Percentiles rank a stretch among this genome's conserved stretches.
phyloP scores from a whole-genome alignment of 768 basidiomycete genomes.

The Amanita polypyramis region DNA sequence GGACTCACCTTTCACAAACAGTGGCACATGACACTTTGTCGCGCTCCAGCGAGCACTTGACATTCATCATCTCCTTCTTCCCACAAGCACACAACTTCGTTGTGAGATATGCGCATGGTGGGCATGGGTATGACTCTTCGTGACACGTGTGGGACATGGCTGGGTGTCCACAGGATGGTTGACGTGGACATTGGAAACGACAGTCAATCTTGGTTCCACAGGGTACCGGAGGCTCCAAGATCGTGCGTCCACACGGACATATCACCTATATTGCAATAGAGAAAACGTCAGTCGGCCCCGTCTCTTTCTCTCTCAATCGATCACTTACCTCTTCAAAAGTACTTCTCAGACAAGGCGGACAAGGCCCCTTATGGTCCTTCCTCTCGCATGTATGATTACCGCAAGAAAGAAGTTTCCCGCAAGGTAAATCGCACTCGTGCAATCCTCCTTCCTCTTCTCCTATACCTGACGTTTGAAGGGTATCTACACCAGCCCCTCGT shows the following conservation, averaged over 20 bases:
- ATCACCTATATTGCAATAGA: constrained; percentile 42
- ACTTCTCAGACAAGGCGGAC: constrained; percentile 76
- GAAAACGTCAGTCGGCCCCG: constrained; percentile 8
- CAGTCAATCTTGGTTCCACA: constrained; percentile 81
- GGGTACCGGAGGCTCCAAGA: constrained; percentile 79
- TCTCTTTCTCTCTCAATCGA: no score
- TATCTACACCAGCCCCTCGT: constrained; percentile 20
- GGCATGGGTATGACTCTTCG: constrained; percentile 57
- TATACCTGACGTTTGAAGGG: constrained; percentile 19
- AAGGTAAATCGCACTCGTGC: constrained; percentile 80
- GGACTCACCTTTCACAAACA: constrained; percentile 55
- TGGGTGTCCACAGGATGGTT: constrained; percentile 76
- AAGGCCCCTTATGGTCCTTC: constrained; percentile 74
- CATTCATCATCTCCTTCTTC: constrained; percentile 69
- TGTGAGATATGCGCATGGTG: constrained; percentile 79
- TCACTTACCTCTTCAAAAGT: constrained; percentile 88
- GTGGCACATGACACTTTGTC: constrained; percentile 81
- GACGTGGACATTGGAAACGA: constrained; percentile 64
- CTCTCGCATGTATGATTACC: constrained; percentile 74
- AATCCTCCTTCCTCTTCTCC: constrained; percentile 56
- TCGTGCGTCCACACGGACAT: constrained; percentile 80
- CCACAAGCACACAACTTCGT: constrained; percentile 82
- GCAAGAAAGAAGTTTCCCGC: constrained; percentile 61
- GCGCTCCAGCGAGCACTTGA: constrained; percentile 69
- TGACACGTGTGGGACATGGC: constrained; percentile 76